Base-by-base conservation (phyloP, 345 rosid genomes). In the Arabis alpina region DNA sequence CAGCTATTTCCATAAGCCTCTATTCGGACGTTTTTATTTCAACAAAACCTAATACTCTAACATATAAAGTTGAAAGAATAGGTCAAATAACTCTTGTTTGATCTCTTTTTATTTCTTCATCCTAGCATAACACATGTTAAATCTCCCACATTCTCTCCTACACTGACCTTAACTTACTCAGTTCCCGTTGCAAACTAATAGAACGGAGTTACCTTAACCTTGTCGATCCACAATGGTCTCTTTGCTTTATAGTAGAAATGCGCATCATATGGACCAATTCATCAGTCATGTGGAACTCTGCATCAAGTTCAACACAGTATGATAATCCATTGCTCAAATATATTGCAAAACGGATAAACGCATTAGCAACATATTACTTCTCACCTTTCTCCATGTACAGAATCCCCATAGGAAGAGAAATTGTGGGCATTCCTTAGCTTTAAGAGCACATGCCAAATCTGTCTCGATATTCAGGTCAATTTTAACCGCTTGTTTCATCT, bases 181-280 rank as follows among this genome's bases (percentile, higher is more conserved):
- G 23, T 19, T 45, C 32, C 15, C 34, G 13, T 52, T 25, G 48
- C 58, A 60, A 48, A 65, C 81, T 79, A 83, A 56, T 72, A 68
- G 54, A 65, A 79, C 7, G 71, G 68, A 40, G 44, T 69, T 8
- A 80, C 37, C 11, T 77, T 80, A 59, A 79, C 80, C 54, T 83
- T 74, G 40, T 85, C 78, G 13, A 90, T 40, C 77, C 89, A 93
- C 10, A 90, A 76, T 61, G 98, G 97, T 79, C 83, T 83, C 83
- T 83, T 90, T n/a, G 98, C 97, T 56, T 90, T 88, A 43, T 87
- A 90, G 73, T 93, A 93, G 77, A 93, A 87, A 82, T 86, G 87
- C 0, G 97, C 98, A 93, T 90, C 96, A 87, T 90, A 13, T 85
- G 91, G 30, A 93, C 87, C 80, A 93, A 75, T 73, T 93, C 91